A percentile compares a stretch with the other conserved stretches of the same genome.
phyloP scores from a whole-genome alignment of 805 yeast genomes.

The Metschnikowia drakensbergensis region DNA sequence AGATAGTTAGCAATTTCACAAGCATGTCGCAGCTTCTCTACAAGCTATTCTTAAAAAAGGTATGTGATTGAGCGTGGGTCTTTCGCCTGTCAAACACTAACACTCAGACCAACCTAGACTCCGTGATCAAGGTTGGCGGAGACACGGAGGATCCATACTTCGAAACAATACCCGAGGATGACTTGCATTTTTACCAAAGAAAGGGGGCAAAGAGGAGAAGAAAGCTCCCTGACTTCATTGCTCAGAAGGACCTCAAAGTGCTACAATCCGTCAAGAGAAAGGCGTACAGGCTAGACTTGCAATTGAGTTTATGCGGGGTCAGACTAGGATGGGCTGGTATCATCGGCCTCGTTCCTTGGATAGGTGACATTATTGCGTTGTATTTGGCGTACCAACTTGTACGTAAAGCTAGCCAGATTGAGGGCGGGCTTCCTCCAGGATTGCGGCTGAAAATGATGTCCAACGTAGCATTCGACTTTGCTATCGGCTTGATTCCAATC shows the following conservation, averaged over 20 bases:
- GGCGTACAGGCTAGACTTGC: constrained; percentile 40
- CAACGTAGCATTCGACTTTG: constrained; percentile 39
- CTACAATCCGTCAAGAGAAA: constrained; percentile 33
- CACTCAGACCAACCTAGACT: constrained; percentile 26
- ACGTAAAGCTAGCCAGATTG: constrained; percentile 29
- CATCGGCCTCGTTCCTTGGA: constrained; percentile 41
- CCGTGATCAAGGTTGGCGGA: constrained; percentile 26
- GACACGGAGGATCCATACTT: constrained; percentile 36
- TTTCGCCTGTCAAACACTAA: not conserved
- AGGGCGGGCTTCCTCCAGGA: constrained; percentile 35
- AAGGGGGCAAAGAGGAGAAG: constrained; percentile 40
- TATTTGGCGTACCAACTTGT: constrained; percentile 31
- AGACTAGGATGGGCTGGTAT: constrained; percentile 43
- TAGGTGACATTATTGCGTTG: constrained; percentile 33
- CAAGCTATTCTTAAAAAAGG: constrained; percentile 35
- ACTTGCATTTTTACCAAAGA: constrained; percentile 39
- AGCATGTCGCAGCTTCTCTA: constrained; percentile 32
- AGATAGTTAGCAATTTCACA: not conserved
- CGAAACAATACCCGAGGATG: constrained; percentile 38
- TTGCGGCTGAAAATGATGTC: constrained; percentile 34
- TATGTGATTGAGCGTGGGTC: constrained; percentile 21
- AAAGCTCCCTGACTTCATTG: constrained; percentile 34
- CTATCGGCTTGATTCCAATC: constrained; percentile 32
- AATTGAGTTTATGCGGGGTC: constrained; percentile 37
- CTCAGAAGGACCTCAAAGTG: constrained; percentile 30